Conservation (phyloP, 2,329 filamentous ascomycete genomes). For the Neonectria magnoliae region DNA sequence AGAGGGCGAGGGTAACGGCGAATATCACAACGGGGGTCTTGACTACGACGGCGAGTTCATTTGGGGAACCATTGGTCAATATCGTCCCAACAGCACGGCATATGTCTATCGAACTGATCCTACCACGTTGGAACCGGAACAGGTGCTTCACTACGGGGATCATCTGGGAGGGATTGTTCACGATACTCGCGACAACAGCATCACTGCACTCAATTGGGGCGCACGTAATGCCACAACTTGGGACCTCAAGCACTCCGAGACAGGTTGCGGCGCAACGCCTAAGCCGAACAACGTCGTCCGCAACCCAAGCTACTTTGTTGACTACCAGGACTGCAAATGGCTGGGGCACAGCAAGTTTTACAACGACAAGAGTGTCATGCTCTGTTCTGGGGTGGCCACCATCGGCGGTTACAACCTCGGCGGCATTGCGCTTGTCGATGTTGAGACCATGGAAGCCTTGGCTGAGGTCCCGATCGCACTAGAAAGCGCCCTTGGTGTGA, state of each 20-base stretch:
- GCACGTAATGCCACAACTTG: conserved; percentile 52
- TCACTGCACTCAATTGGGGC: conserved; percentile 60
- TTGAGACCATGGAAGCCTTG: conserved; percentile 55
- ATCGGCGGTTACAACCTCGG: conserved; percentile 50
- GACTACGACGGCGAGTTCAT: conserved; percentile 59
- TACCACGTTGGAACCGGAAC: conserved; percentile 46
- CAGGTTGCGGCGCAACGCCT: conserved; percentile 31
- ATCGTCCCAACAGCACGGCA: conserved; percentile 58
- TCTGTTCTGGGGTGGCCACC: conserved; percentile 58
- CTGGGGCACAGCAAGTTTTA: conserved; percentile 53
- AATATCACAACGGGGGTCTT: conserved; percentile 60
- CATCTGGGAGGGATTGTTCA: conserved; percentile 60
- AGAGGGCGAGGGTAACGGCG: conserved; percentile 43
- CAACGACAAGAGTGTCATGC: conserved; percentile 53
- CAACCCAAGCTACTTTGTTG: conserved; percentile 57
- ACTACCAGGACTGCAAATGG: conserved; percentile 64
- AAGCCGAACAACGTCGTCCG: conserved; percentile 30
- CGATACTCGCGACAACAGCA: conserved; percentile 46
- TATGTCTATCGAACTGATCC: conserved; percentile 54
- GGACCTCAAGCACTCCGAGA: conserved; percentile 36
- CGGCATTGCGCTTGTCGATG: conserved; percentile 59
- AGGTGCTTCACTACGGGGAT: conserved; percentile 50
- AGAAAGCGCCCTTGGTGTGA: conserved; percentile 49
- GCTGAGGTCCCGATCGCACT: conserved; percentile 58
- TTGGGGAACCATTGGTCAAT: conserved; percentile 58